Percentiles rank a stretch among this genome's conserved stretches.
Evolutionary conservation across 179 eudicot species (phyloP).

Genomic region (Vitellaria paradoxa): DNA sequence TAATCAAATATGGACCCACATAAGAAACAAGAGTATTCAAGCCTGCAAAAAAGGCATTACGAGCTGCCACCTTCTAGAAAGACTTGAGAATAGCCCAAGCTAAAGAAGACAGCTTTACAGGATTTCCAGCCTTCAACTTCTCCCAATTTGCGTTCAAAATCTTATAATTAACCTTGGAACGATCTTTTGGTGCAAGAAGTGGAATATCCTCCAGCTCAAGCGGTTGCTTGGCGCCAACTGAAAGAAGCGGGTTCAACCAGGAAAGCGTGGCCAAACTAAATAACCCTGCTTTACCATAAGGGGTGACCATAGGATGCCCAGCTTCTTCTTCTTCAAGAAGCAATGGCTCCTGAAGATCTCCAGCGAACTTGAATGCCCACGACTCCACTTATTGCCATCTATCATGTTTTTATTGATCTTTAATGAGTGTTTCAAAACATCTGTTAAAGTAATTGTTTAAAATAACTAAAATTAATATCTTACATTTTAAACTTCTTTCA

Average conservation of each 20-base stretch:
- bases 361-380: constrained; percentile 62
- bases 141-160: constrained; percentile 78
- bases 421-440: too few relatives aligned
- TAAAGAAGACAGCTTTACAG: constrained; percentile 59
- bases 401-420: too few relatives aligned
- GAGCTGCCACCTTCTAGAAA: constrained; percentile 89
- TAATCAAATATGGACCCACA: constrained; percentile 95
- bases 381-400: constrained; percentile 62
- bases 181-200: constrained; percentile 82
- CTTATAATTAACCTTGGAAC: constrained; percentile 79
- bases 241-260: constrained; percentile 86
- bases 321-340: constrained; percentile 83
- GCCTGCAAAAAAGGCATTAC: constrained; percentile 94
- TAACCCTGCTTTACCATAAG: constrained; percentile 80
- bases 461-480: too few relatives aligned
- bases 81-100: constrained; percentile 84
- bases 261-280: constrained; percentile 82
- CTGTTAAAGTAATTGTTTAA: too few relatives aligned
- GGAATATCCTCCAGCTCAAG: constrained; percentile 92
- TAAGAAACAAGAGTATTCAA: constrained; percentile 80
- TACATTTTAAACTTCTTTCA: too few relatives aligned
- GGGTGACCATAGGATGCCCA: constrained; percentile 81
- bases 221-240: constrained; percentile 87
- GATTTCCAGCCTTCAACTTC: constrained; percentile 63
- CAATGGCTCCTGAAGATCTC: constrained; percentile 87